These are phyloP conservation scores for Colletotrichum tofieldiae DNA, from an alignment of 2,329 filamentous ascomycete species.

Conservation along the genomic window DNA sequence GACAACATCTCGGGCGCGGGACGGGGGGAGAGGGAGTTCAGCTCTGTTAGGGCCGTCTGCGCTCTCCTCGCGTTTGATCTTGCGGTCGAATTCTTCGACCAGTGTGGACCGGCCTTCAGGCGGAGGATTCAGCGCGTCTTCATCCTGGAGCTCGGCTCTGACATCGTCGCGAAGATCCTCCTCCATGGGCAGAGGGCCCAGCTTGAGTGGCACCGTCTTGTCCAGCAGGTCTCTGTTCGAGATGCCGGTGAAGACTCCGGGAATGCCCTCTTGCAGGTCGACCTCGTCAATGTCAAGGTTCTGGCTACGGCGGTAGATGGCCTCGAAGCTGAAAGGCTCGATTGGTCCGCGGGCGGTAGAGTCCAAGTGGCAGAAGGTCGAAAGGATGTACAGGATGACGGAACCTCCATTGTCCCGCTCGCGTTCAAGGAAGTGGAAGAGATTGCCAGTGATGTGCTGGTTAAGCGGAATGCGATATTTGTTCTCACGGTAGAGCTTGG, in stretches of 20 bases:
- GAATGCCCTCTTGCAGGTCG: constrained; percentile 77
- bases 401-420: constrained; percentile 86
- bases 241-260: constrained; percentile 74
- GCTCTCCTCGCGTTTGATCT: constrained; percentile 90
- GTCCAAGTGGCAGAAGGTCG: constrained; percentile 71
- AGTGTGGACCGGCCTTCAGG: constrained; percentile 79
- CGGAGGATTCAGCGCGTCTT: constrained; percentile 85
- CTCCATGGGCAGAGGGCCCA: constrained; percentile 90
- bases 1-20: constrained; percentile 89
- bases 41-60: constrained; percentile 85
- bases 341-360: constrained; percentile 74
- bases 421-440: constrained; percentile 92
- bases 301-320: constrained; percentile 70
- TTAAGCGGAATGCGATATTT: constrained; percentile 95
- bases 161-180: constrained; percentile 87
- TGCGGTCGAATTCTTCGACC: constrained; percentile 89
- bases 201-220: constrained; percentile 73
- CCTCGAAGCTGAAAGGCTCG: constrained; percentile 75
- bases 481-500: constrained; percentile 86
- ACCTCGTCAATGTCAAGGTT: constrained; percentile 75
- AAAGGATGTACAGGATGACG: constrained; percentile 82
- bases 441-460: constrained; percentile 83
- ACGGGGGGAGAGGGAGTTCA: constrained; percentile 89
- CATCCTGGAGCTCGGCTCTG: constrained; percentile 87
- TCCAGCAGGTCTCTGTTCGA: constrained; percentile 74